phyloP scores from a whole-genome alignment of 306 rosid species.

The Ziziphus jujuba region DNA sequence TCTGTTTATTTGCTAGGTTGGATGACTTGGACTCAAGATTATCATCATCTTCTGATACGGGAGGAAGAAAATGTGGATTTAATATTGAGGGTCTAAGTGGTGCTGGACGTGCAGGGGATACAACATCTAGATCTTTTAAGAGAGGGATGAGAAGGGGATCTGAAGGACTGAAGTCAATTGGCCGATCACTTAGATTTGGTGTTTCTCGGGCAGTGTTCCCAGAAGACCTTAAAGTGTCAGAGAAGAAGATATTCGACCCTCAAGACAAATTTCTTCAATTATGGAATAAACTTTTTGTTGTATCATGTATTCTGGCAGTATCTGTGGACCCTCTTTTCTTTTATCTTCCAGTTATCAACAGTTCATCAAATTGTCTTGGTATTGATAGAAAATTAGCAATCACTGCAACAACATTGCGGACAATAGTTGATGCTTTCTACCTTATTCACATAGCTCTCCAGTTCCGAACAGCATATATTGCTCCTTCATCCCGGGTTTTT shows the following conservation, averaged over 20 bases:
- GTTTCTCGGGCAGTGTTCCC: conserved; percentile 90
- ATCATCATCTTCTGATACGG: conserved; percentile 68
- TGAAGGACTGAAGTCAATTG: conserved; percentile 89
- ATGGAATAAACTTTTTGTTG: conserved; percentile 77
- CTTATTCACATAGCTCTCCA: conserved; percentile 95
- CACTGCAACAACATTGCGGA: conserved; percentile 79
- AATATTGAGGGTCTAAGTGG: conserved; percentile 61
- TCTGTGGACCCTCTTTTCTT: conserved; percentile 93
- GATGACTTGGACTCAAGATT: conserved; percentile 77
- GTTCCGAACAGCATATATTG: conserved; percentile 93
- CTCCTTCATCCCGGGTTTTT: conserved; percentile 98
- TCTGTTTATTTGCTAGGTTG: conserved; percentile 53
- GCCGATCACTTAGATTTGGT: conserved; percentile 82
- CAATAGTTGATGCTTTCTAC: conserved; percentile 78
- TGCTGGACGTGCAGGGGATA: conserved; percentile 53
- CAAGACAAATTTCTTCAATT: conserved; percentile 79
- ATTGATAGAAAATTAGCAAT: conserved; percentile 75
- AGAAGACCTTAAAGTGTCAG: conserved; percentile 87
- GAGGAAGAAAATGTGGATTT: conserved; percentile 67
- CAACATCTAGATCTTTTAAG: conserved; percentile 78
- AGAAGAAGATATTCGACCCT: conserved; percentile 93
- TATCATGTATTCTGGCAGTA: conserved; percentile 84
- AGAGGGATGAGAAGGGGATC: conserved; percentile 92
- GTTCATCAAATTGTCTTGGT: conserved; percentile 58
- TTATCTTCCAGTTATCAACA: conserved; percentile 84